A percentile compares a stretch with the other conserved stretches of the same genome.
Conservation (phyloP, 108 stramenopile species). For the Nitzschia putrida region DNA sequence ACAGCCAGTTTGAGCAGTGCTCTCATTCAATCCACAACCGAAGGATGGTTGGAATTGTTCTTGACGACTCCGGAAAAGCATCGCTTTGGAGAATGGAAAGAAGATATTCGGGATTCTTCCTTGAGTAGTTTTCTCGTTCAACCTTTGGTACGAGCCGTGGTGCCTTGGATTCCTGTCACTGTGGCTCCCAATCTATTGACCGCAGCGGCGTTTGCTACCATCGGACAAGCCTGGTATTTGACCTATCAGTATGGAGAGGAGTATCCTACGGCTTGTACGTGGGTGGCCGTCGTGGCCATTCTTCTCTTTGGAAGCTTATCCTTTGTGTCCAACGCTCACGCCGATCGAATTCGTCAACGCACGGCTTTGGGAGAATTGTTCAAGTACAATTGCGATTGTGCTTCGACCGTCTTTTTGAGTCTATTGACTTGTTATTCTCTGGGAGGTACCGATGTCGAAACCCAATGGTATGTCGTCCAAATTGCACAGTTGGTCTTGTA, state of each 20-base stretch:
- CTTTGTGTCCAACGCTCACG: constrained; percentile 68
- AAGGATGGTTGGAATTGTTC: constrained; percentile 88
- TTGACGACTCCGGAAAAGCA: constrained; percentile 83
- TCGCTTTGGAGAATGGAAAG: constrained; percentile 79
- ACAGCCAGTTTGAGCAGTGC: too few relatives aligned
- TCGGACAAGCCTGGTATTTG: constrained; percentile 87
- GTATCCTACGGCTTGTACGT: constrained; percentile 74
- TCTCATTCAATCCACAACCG: constrained; percentile 50
- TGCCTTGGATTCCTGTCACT: constrained; percentile 64
- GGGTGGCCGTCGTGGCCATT: constrained; percentile 77
- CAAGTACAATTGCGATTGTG: constrained; percentile 85
- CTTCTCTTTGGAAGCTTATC: constrained; percentile 72
- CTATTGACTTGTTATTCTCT: constrained; percentile 80
- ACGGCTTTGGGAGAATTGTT: constrained; percentile 85
- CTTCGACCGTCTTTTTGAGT: constrained; percentile 77
- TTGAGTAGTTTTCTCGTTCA: constrained; percentile 62
- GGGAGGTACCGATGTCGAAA: constrained; percentile 61
- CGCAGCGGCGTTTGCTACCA: constrained; percentile 61
- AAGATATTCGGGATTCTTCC: constrained; percentile 72
- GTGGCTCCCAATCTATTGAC: constrained; percentile 86
- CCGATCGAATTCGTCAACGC: constrained; percentile 81
- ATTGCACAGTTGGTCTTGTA: constrained; percentile 77
- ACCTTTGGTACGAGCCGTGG: constrained; percentile 59
- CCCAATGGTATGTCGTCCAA: constrained; percentile 90
- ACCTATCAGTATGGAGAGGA: constrained; percentile 63